A percentile compares a stretch with the other conserved stretches of the same genome.
Conservation (phyloP, 805 yeast genomes). For the Ogataea ganodermae region DNA sequence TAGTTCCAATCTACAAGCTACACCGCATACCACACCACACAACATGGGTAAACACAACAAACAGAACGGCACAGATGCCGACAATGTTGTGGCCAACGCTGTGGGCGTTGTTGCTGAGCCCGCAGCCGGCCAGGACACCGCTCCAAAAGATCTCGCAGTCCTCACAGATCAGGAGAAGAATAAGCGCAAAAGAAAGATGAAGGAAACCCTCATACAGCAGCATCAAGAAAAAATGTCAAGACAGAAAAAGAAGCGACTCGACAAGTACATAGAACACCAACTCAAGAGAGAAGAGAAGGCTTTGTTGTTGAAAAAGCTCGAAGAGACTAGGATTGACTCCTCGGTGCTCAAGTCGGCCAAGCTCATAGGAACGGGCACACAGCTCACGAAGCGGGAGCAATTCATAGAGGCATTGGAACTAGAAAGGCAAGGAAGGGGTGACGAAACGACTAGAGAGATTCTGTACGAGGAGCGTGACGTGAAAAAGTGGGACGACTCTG, state of each 20-base stretch:
- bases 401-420: conserved; percentile 73
- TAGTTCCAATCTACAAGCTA: too few relatives aligned
- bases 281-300: conserved; percentile 86
- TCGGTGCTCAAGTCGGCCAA: conserved; percentile 70
- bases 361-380: conserved; percentile 67
- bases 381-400: conserved; percentile 62
- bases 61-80: neutral
- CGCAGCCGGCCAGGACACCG: neutral
- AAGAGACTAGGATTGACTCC: conserved; percentile 70
- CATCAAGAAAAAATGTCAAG: conserved; percentile 69
- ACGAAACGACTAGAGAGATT: conserved; percentile 59
- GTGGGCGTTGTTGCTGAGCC: conserved; percentile 3
- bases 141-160: conserved; percentile 43
- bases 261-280: conserved; percentile 91
- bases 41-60: neutral
- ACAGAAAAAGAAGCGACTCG: conserved; percentile 75
- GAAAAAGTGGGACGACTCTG: conserved; percentile 57
- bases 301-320: conserved; percentile 68
- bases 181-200: conserved; percentile 64
- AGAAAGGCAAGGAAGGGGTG: conserved; percentile 72
- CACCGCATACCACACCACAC: too few relatives aligned
- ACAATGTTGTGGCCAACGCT: neutral
- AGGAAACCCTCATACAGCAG: conserved; percentile 57
- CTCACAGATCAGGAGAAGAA: conserved; percentile 62
- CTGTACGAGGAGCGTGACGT: conserved; percentile 70